Conservation (phyloP, 177 flowering plant genomes). For the Vitis hybrid region DNA sequence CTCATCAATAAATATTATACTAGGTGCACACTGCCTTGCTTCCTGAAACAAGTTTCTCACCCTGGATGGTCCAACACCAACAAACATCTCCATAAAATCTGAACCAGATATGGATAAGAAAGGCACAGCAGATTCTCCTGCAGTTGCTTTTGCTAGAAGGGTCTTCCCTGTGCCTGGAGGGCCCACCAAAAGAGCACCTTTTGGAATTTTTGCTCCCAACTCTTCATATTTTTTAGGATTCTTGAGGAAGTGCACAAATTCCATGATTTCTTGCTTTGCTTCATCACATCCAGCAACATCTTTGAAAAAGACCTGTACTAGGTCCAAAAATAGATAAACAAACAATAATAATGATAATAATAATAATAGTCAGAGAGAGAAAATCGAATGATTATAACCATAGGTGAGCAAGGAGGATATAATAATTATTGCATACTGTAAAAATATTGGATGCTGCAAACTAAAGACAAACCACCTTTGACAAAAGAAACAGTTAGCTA, state of each 20-base stretch:
- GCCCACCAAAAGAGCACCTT: conserved; percentile 89
- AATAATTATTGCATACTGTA: background rate
- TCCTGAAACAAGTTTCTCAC: conserved; percentile 86
- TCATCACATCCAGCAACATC: conserved; percentile 99
- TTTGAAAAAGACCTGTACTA: conserved; percentile 66
- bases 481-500: conserved; percentile 18
- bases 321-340: background rate
- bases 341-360: background rate
- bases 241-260: conserved; percentile 91
- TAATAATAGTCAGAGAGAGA: background rate
- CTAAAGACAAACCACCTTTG: background rate
- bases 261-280: conserved; percentile 97
- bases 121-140: conserved; percentile 93
- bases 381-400: background rate
- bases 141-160: conserved; percentile 92
- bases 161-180: conserved; percentile 98
- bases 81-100: conserved; percentile 98
- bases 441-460: background rate
- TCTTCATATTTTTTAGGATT: conserved; percentile 92
- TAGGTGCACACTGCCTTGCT: conserved; percentile 91
- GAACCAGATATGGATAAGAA: conserved; percentile 88
- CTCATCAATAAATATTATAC: conserved; percentile 91
- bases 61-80: conserved; percentile 95
- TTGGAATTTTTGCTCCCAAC: conserved; percentile 89
- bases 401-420: background rate